phyloP scores from a whole-genome alignment of 371 early-diverging fungal species.

The Mucor circinelloides region DNA sequence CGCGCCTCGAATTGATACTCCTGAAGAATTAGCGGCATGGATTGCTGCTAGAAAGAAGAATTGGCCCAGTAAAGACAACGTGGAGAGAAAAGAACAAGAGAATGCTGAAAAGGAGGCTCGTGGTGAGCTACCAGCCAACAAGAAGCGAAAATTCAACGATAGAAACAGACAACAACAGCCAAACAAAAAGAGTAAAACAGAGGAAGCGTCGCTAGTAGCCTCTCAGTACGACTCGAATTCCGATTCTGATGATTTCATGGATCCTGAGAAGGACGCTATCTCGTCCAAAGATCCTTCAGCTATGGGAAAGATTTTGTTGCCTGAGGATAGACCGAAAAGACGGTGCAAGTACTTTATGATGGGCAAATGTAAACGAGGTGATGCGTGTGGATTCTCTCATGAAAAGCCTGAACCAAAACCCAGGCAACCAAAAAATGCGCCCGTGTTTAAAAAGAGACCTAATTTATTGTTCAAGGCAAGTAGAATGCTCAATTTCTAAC shows the following conservation, averaged over 20 bases:
- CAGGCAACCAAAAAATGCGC: slow-evolving; percentile 23
- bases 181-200: neutral
- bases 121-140: slow-evolving; percentile 27
- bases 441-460: slow-evolving; percentile 33
- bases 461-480: slow-evolving; percentile 52
- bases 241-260: slow-evolving; percentile 41
- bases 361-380: slow-evolving; percentile 50
- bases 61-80: slow-evolving; percentile 67
- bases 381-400: slow-evolving; percentile 52
- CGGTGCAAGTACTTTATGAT: slow-evolving; percentile 53
- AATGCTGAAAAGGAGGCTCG: slow-evolving; percentile 30
- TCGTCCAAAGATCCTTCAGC: slow-evolving; percentile 57
- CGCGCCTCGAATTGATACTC: slow-evolving; percentile 55
- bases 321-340: slow-evolving; percentile 26
- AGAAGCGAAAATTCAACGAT: neutral
- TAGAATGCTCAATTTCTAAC: neutral
- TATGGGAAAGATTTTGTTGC: slow-evolving; percentile 45
- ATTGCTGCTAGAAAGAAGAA: slow-evolving; percentile 68
- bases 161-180: slow-evolving; percentile 11
- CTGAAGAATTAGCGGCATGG: slow-evolving; percentile 70
- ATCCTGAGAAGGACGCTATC: slow-evolving; percentile 53
- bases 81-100: slow-evolving; percentile 51
- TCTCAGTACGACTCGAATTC: slow-evolving; percentile 11
- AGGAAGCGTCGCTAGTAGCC: neutral
- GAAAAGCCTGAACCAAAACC: slow-evolving; percentile 34